Evolutionary conservation across 2,329 filamentous ascomycete genomes (phyloP), one percentile per base, ranked within the genome.

Genomic region (Aspergillus texensis): DNA sequence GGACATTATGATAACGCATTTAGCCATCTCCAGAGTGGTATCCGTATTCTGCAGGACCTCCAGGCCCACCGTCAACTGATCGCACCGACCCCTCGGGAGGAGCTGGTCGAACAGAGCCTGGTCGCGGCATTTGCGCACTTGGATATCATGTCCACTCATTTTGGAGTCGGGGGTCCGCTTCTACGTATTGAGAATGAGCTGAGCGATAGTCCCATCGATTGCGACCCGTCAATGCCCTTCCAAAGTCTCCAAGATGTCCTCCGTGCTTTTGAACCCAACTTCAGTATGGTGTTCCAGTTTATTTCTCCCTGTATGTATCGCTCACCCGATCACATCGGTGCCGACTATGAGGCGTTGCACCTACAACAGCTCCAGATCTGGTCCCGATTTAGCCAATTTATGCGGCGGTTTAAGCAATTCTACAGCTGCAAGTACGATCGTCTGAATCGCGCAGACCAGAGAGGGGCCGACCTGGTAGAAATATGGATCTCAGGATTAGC

Each of bases 11-110:
- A 53, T 1, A 5, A 14, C 12, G 45, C 60, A 3, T 53, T 62
- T 5, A 12, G 8, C 16, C 56, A 62, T 28, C 48, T 62, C 1
- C 55, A 36, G 5, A 34, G 45, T 9, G 60, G 60, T 1, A 14
- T 62, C 8, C 46, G 24, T 14, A 62, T 62, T 10, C 28, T 62
- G 1, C 34, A 34, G 11, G 55, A 58, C 3, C 36, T 32, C 6
- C 19, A 58, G 16, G 55, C 55, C 0, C 36, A 46, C 9, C 24
- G 58, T 8, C 34, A 55, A 14, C 11, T 55, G 2, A 26, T 55
- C 4, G 50, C 50, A 5, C 50, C 39, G 5, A 60, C 39, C 0
- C 34, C 28, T 1, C 48, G 34, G 16, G 19, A 41, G 4, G 53
- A 24, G 6, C n/a, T 19, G 1, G 46, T 54, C 1, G 34, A 52